These are phyloP conservation scores for Phytophthora capsici DNA, from an alignment of 352 stramenopile genomes.

Conservation along the genomic window DNA sequence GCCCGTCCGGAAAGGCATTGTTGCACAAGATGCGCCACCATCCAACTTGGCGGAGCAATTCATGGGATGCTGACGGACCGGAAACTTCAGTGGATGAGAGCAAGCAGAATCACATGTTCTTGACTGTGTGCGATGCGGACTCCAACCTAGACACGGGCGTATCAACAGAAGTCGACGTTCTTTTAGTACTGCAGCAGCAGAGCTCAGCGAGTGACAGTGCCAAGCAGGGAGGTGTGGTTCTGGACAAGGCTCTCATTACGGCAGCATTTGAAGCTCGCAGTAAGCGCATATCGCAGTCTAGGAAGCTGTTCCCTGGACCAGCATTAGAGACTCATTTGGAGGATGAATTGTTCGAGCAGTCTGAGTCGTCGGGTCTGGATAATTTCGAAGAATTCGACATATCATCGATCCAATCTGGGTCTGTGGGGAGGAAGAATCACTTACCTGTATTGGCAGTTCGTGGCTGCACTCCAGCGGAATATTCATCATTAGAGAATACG, in stretches of 20 bases:
- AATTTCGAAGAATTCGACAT: conserved; percentile 84
- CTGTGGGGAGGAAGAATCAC: conserved; percentile 48
- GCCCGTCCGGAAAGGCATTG: conserved; percentile 38
- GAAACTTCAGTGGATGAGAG: conserved; percentile 49
- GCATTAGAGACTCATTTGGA: conserved; percentile 49
- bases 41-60: conserved; percentile 84
- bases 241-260: conserved; percentile 54
- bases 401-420: conserved; percentile 62
- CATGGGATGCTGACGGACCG: conserved; percentile 68
- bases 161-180: conserved; percentile 69
- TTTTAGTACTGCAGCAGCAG: conserved; percentile 74
- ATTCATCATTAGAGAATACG: conserved; percentile 81
- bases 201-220: conserved; percentile 37
- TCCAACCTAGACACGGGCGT: conserved; percentile 56
- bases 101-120: conserved; percentile 74
- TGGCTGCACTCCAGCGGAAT: conserved; percentile 84
- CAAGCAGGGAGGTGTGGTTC: conserved; percentile 38
- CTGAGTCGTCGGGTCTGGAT: conserved; percentile 60
- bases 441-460: conserved; percentile 71
- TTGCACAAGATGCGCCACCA: conserved; percentile 83
- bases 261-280: conserved; percentile 73
- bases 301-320: conserved; percentile 45
- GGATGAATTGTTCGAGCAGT: conserved; percentile 44
- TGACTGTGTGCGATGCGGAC: conserved; percentile 77
- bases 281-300: conserved; percentile 58